phyloP scores from a whole-genome alignment of 805 yeast genomes.

The Priceomyces carsonii region DNA sequence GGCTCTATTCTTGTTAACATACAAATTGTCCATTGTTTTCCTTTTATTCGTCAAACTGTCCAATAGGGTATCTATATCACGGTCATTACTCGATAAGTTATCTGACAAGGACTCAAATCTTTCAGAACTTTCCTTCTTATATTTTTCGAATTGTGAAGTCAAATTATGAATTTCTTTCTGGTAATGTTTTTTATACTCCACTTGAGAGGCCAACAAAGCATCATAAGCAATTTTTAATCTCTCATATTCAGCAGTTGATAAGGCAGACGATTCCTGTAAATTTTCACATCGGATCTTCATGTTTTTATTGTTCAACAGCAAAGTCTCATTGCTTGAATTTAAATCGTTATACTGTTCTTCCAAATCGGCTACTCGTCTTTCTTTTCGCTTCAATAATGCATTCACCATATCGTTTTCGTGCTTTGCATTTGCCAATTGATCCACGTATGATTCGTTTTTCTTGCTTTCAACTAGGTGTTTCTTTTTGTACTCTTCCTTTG shows the following conservation, averaged over 20 bases:
- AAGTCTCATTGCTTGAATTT: constrained; percentile 47
- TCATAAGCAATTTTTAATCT: constrained; percentile 60
- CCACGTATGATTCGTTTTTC: constrained; percentile 56
- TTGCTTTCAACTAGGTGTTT: constrained; percentile 48
- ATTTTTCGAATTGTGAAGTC: constrained; percentile 34
- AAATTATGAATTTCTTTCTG: constrained; percentile 43
- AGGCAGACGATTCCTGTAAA: constrained; percentile 46
- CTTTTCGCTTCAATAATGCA: constrained; percentile 68
- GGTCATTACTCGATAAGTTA: constrained; percentile 45
- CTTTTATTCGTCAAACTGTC: constrained; percentile 50
- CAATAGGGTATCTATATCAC: constrained; percentile 49
- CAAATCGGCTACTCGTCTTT: constrained; percentile 64
- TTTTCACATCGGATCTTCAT: constrained; percentile 50
- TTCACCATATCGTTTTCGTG: constrained; percentile 78
- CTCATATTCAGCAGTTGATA: constrained; percentile 52
- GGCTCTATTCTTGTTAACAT: constrained; percentile 46
- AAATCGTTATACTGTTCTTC: constrained; percentile 57
- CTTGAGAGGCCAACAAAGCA: constrained; percentile 51
- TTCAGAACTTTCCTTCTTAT: constrained; percentile 35
- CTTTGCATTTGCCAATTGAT: constrained; percentile 67
- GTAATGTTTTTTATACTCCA: constrained; percentile 52
- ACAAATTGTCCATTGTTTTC: constrained; percentile 49
- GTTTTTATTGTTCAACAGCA: constrained; percentile 50
- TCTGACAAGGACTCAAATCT: constrained; percentile 35
- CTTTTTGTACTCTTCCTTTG: constrained; percentile 51